These are phyloP conservation scores for Sphagnum fallax DNA, from an alignment of 228 moss, liverwort and hornwort species.

Conservation along the genomic window DNA sequence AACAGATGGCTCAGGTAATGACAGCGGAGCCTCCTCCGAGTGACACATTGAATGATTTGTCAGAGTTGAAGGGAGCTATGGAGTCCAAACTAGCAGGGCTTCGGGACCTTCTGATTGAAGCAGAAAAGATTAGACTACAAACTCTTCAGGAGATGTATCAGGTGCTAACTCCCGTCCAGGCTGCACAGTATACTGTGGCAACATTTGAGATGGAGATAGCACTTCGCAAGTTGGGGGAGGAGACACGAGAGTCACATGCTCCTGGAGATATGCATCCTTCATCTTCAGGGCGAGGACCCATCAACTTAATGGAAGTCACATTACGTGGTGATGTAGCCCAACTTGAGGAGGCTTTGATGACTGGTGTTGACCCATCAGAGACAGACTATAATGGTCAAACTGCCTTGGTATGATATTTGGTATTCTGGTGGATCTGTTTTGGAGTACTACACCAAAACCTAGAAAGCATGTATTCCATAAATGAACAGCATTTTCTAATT, in stretches of 20 bases:
- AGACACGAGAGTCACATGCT: slow-evolving; percentile 41
- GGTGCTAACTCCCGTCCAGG: slow-evolving; percentile 65
- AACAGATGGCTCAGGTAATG: slow-evolving; percentile 64
- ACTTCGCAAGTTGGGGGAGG: slow-evolving; percentile 50
- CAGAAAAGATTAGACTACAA: slow-evolving; percentile 57
- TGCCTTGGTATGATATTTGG: slow-evolving; percentile 33
- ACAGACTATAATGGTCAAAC: slow-evolving; percentile 63
- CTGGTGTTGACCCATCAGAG: slow-evolving; percentile 37
- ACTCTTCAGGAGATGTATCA: slow-evolving; percentile 45
- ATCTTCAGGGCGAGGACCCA: slow-evolving; percentile 14
- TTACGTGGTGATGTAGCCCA: slow-evolving; percentile 39
- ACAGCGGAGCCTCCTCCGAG: slow-evolving; percentile 55
- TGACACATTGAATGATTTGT: slow-evolving; percentile 45
- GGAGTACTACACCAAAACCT: background rate
- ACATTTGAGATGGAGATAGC: slow-evolving; percentile 69
- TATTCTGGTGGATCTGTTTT: background rate
- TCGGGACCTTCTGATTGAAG: slow-evolving; percentile 55
- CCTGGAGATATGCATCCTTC: slow-evolving; percentile 12
- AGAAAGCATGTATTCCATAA: background rate
- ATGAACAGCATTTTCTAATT: background rate
- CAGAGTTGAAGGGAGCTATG: slow-evolving; percentile 55
- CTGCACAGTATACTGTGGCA: slow-evolving; percentile 61
- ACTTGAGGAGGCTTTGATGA: slow-evolving; percentile 42
- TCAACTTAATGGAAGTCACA: slow-evolving; percentile 47
- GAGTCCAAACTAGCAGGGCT: slow-evolving; percentile 64